Evolutionary conservation across 176 grass and related monocot genomes (phyloP), one percentile per base, ranked within the genome.

Genomic region (Raddia guianensis): DNA sequence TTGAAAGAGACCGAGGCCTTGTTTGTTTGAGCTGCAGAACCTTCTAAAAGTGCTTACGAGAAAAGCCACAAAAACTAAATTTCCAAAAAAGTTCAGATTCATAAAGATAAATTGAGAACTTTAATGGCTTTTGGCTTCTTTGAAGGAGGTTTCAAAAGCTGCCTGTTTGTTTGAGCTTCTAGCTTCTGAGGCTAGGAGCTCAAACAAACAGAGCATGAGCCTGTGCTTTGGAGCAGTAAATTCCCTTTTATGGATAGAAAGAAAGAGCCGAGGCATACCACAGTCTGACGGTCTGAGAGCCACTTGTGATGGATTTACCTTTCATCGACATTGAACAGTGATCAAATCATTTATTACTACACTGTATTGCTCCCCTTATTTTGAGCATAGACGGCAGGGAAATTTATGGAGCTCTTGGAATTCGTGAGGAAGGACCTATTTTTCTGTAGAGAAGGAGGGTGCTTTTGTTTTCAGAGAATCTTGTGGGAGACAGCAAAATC

Each of bases 321-420:
- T 63, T 65, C 55, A 55, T 54, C 16, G 80, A 63, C 76, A 80
- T 70, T 63, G 16, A 84, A 63, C 76, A 80, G 76, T 63, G 51
- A 48, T 71, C 14, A 63, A 65, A 66, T 79, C 32, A 12, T 40
- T 21, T 33, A 16, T 20, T 19, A 18, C 12, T 51, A 3, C 12
- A 55, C 42, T 12, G 6, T 13, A 56, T 49, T 6, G 12, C 49
- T 12, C 2, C 35, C 1, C 57, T 55, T 9, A 32, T 64, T 64
- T 7, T 64, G 62, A 64, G 61, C 2, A 40, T 37, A 2, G 33
- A 64, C 33, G 21, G 32, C 19, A 21, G 62, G 62, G 3, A 58
- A 19, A 9, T 20, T 20, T 20, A 19, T 12, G 1, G 62, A 40
- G 32, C 32, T 40, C 35, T 35, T 15, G 32, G 15, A 35, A 37